Conservation (phyloP, 2,329 filamentous ascomycete species). For the Fusarium musae region DNA sequence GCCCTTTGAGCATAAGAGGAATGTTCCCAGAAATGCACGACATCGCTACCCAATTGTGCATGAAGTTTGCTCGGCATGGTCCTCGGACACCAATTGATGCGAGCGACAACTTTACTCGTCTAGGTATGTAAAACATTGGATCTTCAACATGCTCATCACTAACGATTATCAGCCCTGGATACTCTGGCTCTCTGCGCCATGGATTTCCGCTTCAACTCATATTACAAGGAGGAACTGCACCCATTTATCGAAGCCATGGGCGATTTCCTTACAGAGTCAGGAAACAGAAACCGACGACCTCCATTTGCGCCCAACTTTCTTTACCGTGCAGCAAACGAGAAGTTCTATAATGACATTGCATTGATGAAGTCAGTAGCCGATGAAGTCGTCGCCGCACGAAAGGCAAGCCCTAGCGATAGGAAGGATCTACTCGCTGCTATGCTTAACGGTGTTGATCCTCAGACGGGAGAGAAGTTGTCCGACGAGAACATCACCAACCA, state of each 20-base stretch:
- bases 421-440: conserved; percentile 78
- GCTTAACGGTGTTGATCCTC: conserved; percentile 73
- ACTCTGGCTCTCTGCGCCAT: conserved; percentile 78
- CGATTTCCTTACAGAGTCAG: conserved; percentile 68
- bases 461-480: conserved; percentile 72
- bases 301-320: conserved; percentile 58
- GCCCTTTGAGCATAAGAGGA: conserved; percentile 71
- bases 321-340: conserved; percentile 59
- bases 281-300: conserved; percentile 60
- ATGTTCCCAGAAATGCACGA: conserved; percentile 80
- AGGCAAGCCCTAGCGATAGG: conserved; percentile 63
- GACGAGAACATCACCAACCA: conserved; percentile 74
- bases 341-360: conserved; percentile 65
- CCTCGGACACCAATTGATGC: conserved; percentile 66
- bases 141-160: not conserved
- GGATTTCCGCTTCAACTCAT: conserved; percentile 79
- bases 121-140: conserved; percentile 47
- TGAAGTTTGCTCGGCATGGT: conserved; percentile 76
- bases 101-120: conserved; percentile 75
- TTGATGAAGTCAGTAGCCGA: conserved; percentile 65
- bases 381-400: conserved; percentile 70
- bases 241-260: conserved; percentile 77
- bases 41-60: conserved; percentile 70
- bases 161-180: conserved; percentile 64
- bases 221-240: conserved; percentile 75